Percentiles rank a stretch among this genome's conserved stretches.
Evolutionary conservation across 2,329 filamentous ascomycete genomes (phyloP).

Genomic region (Neoarthrinium moseri): DNA sequence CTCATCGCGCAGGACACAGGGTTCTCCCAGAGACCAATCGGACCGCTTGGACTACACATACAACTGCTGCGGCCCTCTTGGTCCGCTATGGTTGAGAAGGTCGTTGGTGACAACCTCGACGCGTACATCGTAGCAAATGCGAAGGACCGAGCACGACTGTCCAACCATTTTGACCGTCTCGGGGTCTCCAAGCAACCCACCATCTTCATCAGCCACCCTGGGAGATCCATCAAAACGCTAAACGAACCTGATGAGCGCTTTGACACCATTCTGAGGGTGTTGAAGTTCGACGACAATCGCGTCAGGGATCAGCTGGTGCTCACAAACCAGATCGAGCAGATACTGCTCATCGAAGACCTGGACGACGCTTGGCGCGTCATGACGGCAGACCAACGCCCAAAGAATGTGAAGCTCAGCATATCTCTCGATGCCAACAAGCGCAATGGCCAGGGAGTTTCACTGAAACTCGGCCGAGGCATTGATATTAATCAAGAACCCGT

Average conservation of each 20-base stretch:
- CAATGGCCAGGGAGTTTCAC: slow-evolving; percentile 59
- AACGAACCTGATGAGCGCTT: slow-evolving; percentile 73
- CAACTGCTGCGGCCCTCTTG: slow-evolving; percentile 77
- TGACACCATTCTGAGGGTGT: slow-evolving; percentile 75
- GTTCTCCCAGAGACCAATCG: slow-evolving; percentile 73
- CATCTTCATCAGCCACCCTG: slow-evolving; percentile 63
- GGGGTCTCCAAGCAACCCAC: slow-evolving; percentile 44
- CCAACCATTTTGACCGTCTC: slow-evolving; percentile 59
- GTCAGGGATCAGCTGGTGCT: slow-evolving; percentile 84
- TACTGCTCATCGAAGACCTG: slow-evolving; percentile 70
- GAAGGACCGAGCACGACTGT: slow-evolving; percentile 69
- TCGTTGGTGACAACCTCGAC: slow-evolving; percentile 67
- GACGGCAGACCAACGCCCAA: slow-evolving; percentile 58
- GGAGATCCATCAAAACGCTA: slow-evolving; percentile 55
- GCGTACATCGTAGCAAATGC: slow-evolving; percentile 81
- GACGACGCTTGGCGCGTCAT: slow-evolving; percentile 68
- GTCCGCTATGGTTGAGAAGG: slow-evolving; percentile 78
- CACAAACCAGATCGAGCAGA: slow-evolving; percentile 78
- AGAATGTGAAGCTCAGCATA: slow-evolving; percentile 73
- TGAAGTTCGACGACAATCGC: slow-evolving; percentile 78
- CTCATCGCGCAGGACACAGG: slow-evolving; percentile 68
- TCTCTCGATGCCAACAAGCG: slow-evolving; percentile 61
- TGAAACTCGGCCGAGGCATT: slow-evolving; percentile 41
- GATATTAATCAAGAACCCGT: slow-evolving; percentile 8
- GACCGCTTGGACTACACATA: slow-evolving; percentile 79